A percentile compares a stretch with the other conserved stretches of the same genome.
Evolutionary conservation across 164 flowering plant genomes (phyloP).

Genomic region (Cinnamomum chago): DNA sequence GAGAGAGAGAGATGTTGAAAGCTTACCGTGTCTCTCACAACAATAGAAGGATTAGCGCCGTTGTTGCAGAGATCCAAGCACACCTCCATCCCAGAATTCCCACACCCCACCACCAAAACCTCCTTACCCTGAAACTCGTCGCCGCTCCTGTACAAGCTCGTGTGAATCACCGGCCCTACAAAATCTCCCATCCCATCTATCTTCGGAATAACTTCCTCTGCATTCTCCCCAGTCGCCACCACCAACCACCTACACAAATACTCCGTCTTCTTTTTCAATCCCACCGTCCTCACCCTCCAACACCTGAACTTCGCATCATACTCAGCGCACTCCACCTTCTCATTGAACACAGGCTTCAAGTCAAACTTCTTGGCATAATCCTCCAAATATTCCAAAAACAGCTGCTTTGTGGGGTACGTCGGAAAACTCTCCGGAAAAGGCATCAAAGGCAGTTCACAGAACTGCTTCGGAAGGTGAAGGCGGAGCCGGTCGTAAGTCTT

Average conservation of each 20-base stretch:
- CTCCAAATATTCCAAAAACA: slow-evolving; percentile 53
- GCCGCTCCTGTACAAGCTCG: slow-evolving; percentile 66
- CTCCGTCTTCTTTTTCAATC: slow-evolving; percentile 34
- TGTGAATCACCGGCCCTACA: slow-evolving; percentile 55
- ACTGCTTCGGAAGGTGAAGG: slow-evolving; percentile 76
- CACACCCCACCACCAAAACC: slow-evolving; percentile 90
- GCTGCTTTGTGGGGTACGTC: slow-evolving; percentile 67
- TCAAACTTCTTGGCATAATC: slow-evolving; percentile 39
- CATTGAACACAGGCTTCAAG: slow-evolving; percentile 42
- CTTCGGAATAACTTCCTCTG: slow-evolving; percentile 65
- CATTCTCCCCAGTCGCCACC: slow-evolving; percentile 95
- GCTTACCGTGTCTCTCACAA: slow-evolving; percentile 77
- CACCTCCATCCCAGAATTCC: slow-evolving; percentile 97
- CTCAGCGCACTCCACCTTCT: slow-evolving; percentile 50
- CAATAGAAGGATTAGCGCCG: slow-evolving; percentile 70
- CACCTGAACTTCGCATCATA: slow-evolving; percentile 36
- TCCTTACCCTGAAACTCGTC: slow-evolving; percentile 40
- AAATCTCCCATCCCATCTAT: slow-evolving; percentile 60
- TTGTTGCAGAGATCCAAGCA: slow-evolving; percentile 82
- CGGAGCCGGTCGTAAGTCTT: slow-evolving; percentile 70
- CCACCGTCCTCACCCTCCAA: slow-evolving; percentile 51
- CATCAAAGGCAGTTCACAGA: slow-evolving; percentile 69
- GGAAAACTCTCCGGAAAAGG: slow-evolving; percentile 65
- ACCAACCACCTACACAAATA: slow-evolving; percentile 69
- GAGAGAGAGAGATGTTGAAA: neutral